Base-by-base conservation (phyloP, 495 filamentous ascomycete species). In the Penicillium fimorum region DNA sequence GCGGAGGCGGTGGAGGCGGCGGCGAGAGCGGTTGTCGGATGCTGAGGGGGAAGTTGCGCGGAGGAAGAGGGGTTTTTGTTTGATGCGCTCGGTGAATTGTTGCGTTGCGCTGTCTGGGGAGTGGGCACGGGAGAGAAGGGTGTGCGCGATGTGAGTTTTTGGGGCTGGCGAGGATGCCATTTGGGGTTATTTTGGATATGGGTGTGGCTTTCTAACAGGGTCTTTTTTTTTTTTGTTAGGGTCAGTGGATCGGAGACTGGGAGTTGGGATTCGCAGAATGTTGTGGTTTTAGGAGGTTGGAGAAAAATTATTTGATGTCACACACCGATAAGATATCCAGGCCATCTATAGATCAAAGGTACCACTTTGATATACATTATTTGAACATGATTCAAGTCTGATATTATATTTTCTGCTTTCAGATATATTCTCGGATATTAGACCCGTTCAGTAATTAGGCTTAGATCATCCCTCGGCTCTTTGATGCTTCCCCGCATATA, bases 1-100 rank as follows among this genome's bases (percentile, higher is more conserved):
- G 55, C 80, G 81, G 48, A 84, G 76, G 22, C 82, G 81, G 43
- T 78, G 71, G 13, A 70, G 70, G 6, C 88, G 84, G 2, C 90
- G 83, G 3, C 79, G 76, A n/a, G 78, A 72, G 56, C 90, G 87
- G 46, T 85, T 85, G 68, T 88, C 82, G 35, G 78, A 66, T 22
- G 82, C 68, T 22, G 69, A 73, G 15, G 90, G 84, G 0, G 85
- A 86, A 24, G 87, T 86, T 13, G 91, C 85, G 40, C 84, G 82
- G 0, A 97, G 84, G 69, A 83, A 84, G 59, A 98, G 85, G 0
- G 91, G 90, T 57, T 90, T 90, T 59, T 89, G 83, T 59, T 88
- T 83, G 66, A 97, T 79, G 69, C 91, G 90, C 51, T 94, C 87
- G 53, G 81, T 78, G 78, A 89, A 90, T 76, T 96, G 87, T 7